phyloP scores from a whole-genome alignment of 768 basidiomycete species.

The Cystofilobasidium ferigula region DNA sequence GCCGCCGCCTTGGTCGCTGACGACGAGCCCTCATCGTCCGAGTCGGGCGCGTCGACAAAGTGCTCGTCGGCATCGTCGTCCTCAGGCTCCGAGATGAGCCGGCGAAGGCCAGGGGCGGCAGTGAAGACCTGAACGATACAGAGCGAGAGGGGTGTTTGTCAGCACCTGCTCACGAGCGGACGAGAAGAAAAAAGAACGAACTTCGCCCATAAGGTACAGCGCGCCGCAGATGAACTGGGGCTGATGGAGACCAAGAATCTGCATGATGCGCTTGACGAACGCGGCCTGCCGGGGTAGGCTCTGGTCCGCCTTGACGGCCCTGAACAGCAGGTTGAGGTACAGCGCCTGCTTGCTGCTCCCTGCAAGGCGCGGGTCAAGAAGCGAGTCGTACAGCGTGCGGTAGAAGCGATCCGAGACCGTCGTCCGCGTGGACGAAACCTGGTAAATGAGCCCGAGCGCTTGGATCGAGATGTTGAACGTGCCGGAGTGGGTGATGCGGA shows the following conservation, averaged over 20 bases:
- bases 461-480: conserved; percentile 96
- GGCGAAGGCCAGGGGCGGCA: conserved; percentile 44
- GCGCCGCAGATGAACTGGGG: conserved; percentile 83
- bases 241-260: conserved; percentile 63
- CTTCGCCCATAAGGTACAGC: conserved; percentile 68
- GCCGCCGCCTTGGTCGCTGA: conserved; percentile 11
- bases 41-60: conserved; percentile 34
- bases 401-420: conserved; percentile 43
- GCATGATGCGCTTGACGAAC: conserved; percentile 69
- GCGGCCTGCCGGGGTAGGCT: conserved; percentile 52
- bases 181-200: conserved; percentile 38
- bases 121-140: conserved; percentile 48
- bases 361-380: conserved; percentile 69
- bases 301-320: conserved; percentile 62
- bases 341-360: conserved; percentile 86
- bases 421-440: conserved; percentile 51
- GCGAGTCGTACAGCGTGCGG: conserved; percentile 76
- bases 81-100: conserved; percentile 42
- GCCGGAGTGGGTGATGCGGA: conserved; percentile 85
- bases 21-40: conserved; percentile 26
- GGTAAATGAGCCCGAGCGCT: conserved; percentile 76
- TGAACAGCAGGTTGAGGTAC: conserved; percentile 90
- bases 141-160: conserved; percentile 46
- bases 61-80: conserved; percentile 37
- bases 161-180: too few species aligned